Evolutionary conservation across 805 yeast species (phyloP).

Genomic region (Hanseniaspora mollemarum): DNA sequence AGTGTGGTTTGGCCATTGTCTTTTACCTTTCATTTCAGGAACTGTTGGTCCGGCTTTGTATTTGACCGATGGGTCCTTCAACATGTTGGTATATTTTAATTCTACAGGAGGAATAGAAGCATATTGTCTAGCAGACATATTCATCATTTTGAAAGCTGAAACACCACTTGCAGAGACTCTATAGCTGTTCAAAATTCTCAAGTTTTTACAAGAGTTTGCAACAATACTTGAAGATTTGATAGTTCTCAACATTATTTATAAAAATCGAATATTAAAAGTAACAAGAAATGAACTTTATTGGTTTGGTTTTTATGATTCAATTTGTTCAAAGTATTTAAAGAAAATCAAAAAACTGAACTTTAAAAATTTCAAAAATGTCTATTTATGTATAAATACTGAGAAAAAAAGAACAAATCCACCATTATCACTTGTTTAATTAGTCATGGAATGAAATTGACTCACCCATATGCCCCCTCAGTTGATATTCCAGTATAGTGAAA

Average conservation of each 20-base stretch:
- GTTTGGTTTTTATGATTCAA: background rate
- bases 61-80: conserved; percentile 56
- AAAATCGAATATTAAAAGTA: background rate
- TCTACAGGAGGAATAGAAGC: conserved; percentile 26
- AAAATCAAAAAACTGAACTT: background rate
- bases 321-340: background rate
- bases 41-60: conserved; percentile 48
- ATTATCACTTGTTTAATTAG: no score
- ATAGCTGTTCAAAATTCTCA: background rate
- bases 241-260: background rate
- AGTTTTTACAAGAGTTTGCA: background rate
- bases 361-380: background rate
- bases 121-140: background rate
- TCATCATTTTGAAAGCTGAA: conserved; percentile 7
- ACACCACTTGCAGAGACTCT: conserved; percentile 12
- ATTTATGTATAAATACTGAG: no score
- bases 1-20: conserved; percentile 60
- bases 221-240: background rate
- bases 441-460: background rate
- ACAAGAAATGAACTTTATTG: background rate
- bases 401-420: no score
- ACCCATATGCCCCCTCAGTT: background rate
- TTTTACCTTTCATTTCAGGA: conserved; percentile 37
- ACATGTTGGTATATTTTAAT: conserved; percentile 41
- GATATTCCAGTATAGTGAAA: no score